These are phyloP conservation scores for Trametes cinnabarina DNA, from an alignment of 768 basidiomycete species.

Conservation along the genomic window DNA sequence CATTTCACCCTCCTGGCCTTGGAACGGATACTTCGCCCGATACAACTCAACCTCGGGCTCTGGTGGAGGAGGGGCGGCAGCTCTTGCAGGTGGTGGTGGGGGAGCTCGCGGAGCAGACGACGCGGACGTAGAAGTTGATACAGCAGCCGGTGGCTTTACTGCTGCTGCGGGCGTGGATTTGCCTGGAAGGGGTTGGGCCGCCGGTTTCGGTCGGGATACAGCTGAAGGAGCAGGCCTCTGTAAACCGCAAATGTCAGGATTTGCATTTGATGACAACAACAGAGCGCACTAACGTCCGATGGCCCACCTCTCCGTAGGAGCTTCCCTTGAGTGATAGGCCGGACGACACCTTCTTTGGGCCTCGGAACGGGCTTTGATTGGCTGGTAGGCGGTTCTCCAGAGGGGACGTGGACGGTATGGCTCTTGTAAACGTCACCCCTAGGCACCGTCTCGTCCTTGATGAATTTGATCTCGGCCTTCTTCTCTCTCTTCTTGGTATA, in stretches of 20 bases:
- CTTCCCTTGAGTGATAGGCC: conserved; percentile 84
- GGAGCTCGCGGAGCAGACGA: conserved; percentile 44
- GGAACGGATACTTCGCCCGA: conserved; percentile 88
- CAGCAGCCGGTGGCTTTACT: conserved; percentile 33
- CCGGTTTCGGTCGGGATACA: conserved; percentile 46
- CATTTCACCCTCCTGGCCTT: conserved; percentile 92
- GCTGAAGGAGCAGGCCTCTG: conserved; percentile 42
- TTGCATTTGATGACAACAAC: no score
- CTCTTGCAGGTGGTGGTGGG: conserved; percentile 40
- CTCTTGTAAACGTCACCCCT: conserved; percentile 91
- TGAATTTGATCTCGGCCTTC: conserved; percentile 77
- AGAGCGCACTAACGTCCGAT: conserved; percentile 36
- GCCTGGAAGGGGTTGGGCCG: conserved; percentile 63
- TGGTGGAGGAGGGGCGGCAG: conserved; percentile 40
- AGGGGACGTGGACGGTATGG: conserved; percentile 81
- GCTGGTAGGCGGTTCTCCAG: conserved; percentile 84
- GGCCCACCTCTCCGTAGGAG: conserved; percentile 76
- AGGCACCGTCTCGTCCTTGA: conserved; percentile 82
- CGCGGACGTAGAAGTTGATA: conserved; percentile 35
- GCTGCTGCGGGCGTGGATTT: conserved; percentile 43
- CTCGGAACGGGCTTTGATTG: conserved; percentile 81
- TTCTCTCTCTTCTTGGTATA: conserved; percentile 99
- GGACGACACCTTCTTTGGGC: conserved; percentile 81
- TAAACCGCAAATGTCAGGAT: neutral
- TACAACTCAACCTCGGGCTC: conserved; percentile 74